Conservation (phyloP, 805 yeast genomes). For the Schizosaccharomyces osmophilus region DNA sequence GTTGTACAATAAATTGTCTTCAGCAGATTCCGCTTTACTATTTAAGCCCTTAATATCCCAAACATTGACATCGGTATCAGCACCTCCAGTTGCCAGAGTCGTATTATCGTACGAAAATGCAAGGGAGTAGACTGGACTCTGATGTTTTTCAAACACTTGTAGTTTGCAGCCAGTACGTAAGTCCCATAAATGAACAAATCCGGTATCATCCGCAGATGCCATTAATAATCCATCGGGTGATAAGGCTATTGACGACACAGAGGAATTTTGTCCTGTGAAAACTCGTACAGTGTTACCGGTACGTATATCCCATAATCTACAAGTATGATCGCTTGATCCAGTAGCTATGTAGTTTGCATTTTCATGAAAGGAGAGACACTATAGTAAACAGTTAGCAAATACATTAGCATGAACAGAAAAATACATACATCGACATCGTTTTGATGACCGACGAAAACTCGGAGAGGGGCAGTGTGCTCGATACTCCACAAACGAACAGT, state of each 20-base stretch:
- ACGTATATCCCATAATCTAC: conserved; percentile 93
- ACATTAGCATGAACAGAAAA: not conserved
- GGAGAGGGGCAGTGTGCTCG: conserved; percentile 85
- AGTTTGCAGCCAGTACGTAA: conserved; percentile 70
- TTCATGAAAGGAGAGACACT: conserved; percentile 64
- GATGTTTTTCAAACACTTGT: conserved; percentile 87
- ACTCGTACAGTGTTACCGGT: conserved; percentile 75
- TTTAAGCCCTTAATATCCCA: conserved; percentile 69
- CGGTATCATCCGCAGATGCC: conserved; percentile 86
- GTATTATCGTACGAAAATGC: conserved; percentile 71
- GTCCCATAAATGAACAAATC: conserved; percentile 76
- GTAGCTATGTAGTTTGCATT: conserved; percentile 85
- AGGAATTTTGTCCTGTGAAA: conserved; percentile 74
- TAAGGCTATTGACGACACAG: conserved; percentile 62
- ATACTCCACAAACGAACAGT: conserved; percentile 95
- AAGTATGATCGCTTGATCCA: conserved; percentile 84
- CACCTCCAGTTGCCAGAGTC: conserved; percentile 72
- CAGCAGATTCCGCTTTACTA: not conserved
- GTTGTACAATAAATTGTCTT: not conserved
- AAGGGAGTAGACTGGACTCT: conserved; percentile 55
- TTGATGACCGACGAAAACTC: conserved; percentile 91
- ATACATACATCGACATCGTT: conserved; percentile 63
- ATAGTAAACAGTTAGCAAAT: not conserved
- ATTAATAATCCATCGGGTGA: conserved; percentile 95
- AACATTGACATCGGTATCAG: conserved; percentile 67